Conservation (phyloP, 1,284 basidiomycete genomes). For the Polyporus tsugae region DNA sequence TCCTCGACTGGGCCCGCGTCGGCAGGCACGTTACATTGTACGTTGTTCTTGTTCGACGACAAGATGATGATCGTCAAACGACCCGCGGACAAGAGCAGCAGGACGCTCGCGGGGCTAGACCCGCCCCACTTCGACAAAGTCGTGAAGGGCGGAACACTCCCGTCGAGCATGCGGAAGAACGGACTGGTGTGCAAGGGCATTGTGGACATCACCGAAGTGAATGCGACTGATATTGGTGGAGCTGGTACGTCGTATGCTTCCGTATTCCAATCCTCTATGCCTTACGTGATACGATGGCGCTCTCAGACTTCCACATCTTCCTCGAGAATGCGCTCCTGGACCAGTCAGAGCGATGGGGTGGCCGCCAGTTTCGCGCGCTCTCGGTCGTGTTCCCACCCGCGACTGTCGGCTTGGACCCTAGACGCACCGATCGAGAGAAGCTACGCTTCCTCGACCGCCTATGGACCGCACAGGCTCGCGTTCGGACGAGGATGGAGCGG, state of each 20-base stretch:
- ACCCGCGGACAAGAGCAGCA: slow-evolving; percentile 79
- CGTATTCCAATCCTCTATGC: slow-evolving; percentile 14
- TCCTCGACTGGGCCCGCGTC: slow-evolving; percentile 45
- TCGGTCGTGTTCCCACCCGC: slow-evolving; percentile 77
- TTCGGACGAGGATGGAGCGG: slow-evolving; percentile 71
- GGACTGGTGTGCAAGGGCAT: slow-evolving; percentile 89
- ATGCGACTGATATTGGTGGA: slow-evolving; percentile 85
- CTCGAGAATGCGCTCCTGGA: slow-evolving; percentile 84
- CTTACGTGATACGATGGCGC: neutral
- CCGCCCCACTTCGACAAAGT: slow-evolving; percentile 72
- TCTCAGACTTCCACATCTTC: slow-evolving; percentile 85
- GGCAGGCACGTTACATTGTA: slow-evolving; percentile 71
- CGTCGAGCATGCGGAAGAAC: slow-evolving; percentile 73
- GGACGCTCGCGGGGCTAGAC: slow-evolving; percentile 84
- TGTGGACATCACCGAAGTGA: slow-evolving; percentile 85
- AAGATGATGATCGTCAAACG: slow-evolving; percentile 93
- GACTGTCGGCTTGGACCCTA: slow-evolving; percentile 68
- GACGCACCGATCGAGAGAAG: slow-evolving; percentile 71
- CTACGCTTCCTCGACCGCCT: slow-evolving; percentile 86
- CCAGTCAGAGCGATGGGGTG: slow-evolving; percentile 84
- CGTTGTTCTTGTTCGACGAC: slow-evolving; percentile 95
- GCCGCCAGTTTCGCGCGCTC: slow-evolving; percentile 81
- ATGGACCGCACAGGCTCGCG: slow-evolving; percentile 85
- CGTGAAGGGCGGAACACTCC: slow-evolving; percentile 67
- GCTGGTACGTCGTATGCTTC: slow-evolving; percentile 58